Evolutionary conservation across 106 monocot species (phyloP).

Genomic region (Acanthochlamys bracteata): DNA sequence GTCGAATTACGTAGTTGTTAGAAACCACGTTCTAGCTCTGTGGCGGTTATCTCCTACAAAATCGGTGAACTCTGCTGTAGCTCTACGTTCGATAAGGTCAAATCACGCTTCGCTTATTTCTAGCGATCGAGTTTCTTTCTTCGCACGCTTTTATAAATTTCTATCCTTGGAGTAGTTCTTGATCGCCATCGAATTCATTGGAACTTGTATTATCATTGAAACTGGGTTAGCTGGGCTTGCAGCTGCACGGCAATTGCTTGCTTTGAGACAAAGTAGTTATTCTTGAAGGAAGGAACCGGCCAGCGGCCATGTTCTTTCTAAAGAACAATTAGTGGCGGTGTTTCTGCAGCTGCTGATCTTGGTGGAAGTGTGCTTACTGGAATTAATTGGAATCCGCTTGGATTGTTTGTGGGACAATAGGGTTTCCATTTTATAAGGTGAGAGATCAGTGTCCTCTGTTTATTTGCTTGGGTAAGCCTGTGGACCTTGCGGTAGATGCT

Average conservation of each 20-base stretch:
- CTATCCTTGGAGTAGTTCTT: slow-evolving; percentile 33
- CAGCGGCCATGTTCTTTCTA: slow-evolving; percentile 78
- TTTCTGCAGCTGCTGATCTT: slow-evolving; percentile 65
- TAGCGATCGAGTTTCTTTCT: slow-evolving; percentile 55
- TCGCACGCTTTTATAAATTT: slow-evolving; percentile 80
- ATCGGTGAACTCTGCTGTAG: slow-evolving; percentile 41
- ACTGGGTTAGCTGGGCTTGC: slow-evolving; percentile 80
- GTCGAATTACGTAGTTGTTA: slow-evolving; percentile 74
- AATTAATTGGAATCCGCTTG: slow-evolving; percentile 90
- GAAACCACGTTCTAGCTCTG: slow-evolving; percentile 81
- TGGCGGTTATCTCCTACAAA: slow-evolving; percentile 69
- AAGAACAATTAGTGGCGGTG: slow-evolving; percentile 34
- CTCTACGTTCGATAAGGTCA: slow-evolving; percentile 64
- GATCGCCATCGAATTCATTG: slow-evolving; percentile 9
- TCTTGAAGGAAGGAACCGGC: slow-evolving; percentile 79
- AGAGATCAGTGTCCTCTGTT: slow-evolving; percentile 89
- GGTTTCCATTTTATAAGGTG: slow-evolving; percentile 94
- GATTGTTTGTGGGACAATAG: slow-evolving; percentile 73
- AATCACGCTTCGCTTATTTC: slow-evolving; percentile 61
- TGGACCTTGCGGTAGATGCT: slow-evolving; percentile 56
- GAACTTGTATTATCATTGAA: slow-evolving; percentile 55
- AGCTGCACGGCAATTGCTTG: slow-evolving; percentile 68
- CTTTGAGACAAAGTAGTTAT: slow-evolving; percentile 65
- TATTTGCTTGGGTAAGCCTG: slow-evolving; percentile 61
- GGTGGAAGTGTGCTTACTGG: slow-evolving; percentile 96